Evolutionary conservation across 306 rosid genomes (phyloP).

Genomic region (Acmispon strigosus): DNA sequence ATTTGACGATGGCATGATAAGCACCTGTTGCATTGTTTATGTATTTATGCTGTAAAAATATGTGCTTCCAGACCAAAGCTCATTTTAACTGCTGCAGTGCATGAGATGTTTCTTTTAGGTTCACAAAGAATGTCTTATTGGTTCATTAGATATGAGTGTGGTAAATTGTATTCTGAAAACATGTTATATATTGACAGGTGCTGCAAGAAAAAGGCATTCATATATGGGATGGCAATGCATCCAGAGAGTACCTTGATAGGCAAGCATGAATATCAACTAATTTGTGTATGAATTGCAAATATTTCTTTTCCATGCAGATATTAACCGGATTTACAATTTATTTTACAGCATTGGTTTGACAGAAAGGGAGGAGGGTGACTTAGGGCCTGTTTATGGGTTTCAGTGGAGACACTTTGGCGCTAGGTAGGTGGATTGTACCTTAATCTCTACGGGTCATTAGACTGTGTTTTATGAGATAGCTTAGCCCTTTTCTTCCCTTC

Average conservation of each 20-base stretch:
- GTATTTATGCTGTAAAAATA: background rate
- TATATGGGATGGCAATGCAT: constrained; percentile 97
- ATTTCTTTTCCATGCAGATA: constrained; percentile 7
- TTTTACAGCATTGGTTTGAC: constrained; percentile 69
- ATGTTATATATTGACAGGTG: constrained; percentile 46
- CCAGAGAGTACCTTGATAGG: constrained; percentile 95
- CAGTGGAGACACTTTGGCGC: constrained; percentile 99
- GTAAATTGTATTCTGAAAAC: constrained; percentile 11
- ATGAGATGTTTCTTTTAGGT: background rate
- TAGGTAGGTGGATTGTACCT: constrained; percentile 49
- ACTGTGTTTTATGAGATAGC: background rate
- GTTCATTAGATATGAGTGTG: background rate
- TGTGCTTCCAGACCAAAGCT: background rate
- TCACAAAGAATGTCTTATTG: constrained; percentile 3
- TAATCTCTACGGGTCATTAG: background rate
- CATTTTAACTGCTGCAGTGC: background rate
- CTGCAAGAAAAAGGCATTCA: constrained; percentile 84
- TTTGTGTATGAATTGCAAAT: background rate
- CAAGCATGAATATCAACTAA: constrained; percentile 31
- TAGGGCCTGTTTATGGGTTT: constrained; percentile 96
- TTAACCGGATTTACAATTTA: constrained; percentile 16
- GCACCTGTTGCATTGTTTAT: constrained; percentile 7
- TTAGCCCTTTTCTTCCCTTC: background rate
- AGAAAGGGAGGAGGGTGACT: constrained; percentile 89
- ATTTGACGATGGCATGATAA: constrained; percentile 7